Percentiles rank a stretch among this genome's conserved stretches.
Evolutionary conservation across 768 basidiomycete genomes (phyloP).

Genomic region (Agrocybe pediades): DNA sequence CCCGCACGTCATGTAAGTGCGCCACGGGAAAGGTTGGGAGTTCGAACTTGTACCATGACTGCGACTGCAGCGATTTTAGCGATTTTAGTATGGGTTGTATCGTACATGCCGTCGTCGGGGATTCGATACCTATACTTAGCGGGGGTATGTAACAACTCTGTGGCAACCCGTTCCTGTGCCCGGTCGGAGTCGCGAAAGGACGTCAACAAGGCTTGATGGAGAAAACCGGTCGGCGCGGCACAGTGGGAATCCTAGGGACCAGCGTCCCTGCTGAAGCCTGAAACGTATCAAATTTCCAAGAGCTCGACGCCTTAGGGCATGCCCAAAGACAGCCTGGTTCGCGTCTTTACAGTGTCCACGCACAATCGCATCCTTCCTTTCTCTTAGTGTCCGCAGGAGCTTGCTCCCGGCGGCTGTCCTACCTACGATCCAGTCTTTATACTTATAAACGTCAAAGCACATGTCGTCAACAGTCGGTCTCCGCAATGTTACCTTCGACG

Average conservation of each 20-base stretch:
- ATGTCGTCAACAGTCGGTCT: slow-evolving; percentile 2
- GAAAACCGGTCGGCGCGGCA: too few relatives aligned
- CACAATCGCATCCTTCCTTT: neutral
- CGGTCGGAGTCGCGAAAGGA: too few relatives aligned
- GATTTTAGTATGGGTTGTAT: too few relatives aligned
- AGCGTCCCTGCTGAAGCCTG: neutral
- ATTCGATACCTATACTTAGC: too few relatives aligned
- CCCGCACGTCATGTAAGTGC: too few relatives aligned
- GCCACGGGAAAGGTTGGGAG: too few relatives aligned
- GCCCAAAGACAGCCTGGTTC: neutral
- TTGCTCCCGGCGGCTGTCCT: neutral
- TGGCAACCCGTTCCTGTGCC: too few relatives aligned
- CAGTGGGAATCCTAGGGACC: neutral
- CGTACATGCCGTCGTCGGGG: too few relatives aligned
- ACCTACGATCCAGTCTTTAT: neutral
- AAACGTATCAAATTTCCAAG: neutral
- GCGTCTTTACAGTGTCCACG: neutral
- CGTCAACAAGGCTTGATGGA: too few relatives aligned
- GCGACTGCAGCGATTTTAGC: too few relatives aligned
- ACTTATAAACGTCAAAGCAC: neutral
- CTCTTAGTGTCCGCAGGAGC: neutral
- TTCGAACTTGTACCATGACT: too few relatives aligned
- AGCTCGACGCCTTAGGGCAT: neutral
- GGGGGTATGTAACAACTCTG: too few relatives aligned
- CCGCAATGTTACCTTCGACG: slow-evolving; percentile 25